Percentiles rank a stretch among this genome's conserved stretches.
Conservation (phyloP, 2,329 filamentous ascomycete species). For the Fusarium beomiforme region DNA sequence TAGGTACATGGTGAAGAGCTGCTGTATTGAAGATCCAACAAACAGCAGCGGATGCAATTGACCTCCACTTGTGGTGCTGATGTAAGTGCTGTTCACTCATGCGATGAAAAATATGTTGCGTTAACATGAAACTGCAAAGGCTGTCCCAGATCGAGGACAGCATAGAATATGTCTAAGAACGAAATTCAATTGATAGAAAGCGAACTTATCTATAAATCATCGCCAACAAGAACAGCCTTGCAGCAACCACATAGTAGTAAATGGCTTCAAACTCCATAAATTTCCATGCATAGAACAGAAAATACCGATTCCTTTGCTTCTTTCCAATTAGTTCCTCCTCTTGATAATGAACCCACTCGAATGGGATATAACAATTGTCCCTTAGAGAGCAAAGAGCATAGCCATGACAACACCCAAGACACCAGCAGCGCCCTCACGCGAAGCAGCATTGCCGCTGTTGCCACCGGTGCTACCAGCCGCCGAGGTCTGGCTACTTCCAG, state of each 20-base stretch:
- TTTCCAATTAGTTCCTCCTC: conserved; percentile 10
- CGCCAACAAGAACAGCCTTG: conserved; percentile 8
- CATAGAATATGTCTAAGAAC: too few species aligned
- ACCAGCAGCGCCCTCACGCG: conserved; percentile 29
- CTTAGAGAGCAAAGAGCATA: conserved; percentile 44
- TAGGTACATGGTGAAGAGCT: not conserved
- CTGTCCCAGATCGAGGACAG: not conserved
- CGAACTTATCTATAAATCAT: not conserved
- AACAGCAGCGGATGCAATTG: not conserved
- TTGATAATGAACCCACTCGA: not conserved
- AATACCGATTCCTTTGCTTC: not conserved
- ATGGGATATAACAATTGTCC: not conserved
- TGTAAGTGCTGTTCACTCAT: not conserved
- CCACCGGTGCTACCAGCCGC: not conserved
- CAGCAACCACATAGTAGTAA: conserved; percentile 15
- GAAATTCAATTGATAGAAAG: not conserved
- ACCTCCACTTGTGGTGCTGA: not conserved
- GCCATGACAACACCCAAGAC: conserved; percentile 44
- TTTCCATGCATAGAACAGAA: conserved; percentile 15
- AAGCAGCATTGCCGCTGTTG: conserved; percentile 10
- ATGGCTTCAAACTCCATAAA: conserved; percentile 23
- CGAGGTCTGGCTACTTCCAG: conserved; percentile 1
- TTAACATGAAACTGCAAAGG: not conserved
- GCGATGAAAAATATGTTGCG: not conserved
- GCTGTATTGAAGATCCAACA: not conserved